Evolutionary conservation across 2,329 filamentous ascomycete species (phyloP).

Genomic region (Colletotrichum phormii): DNA sequence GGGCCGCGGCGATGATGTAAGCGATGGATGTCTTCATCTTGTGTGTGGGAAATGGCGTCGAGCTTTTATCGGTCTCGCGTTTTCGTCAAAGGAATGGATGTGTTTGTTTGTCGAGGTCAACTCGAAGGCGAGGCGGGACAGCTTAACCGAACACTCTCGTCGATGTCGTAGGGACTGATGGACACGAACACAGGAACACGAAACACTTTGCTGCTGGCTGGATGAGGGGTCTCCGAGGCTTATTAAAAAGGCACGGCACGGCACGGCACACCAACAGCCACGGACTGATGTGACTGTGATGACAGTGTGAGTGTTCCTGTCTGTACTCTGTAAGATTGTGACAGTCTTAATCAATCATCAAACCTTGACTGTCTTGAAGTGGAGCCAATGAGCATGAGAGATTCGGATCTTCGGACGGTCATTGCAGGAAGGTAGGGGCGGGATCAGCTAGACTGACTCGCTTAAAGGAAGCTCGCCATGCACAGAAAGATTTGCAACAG

Average conservation of each 20-base stretch:
- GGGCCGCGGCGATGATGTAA: slow-evolving; percentile 17
- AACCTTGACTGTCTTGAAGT: slow-evolving; percentile 32
- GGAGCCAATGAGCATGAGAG: slow-evolving; percentile 31
- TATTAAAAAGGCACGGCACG: not conserved
- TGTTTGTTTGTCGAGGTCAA: slow-evolving; percentile 12
- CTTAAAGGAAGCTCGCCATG: not conserved
- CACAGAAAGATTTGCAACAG: not conserved
- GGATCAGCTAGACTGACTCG: slow-evolving; percentile 28
- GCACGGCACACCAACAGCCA: slow-evolving; percentile 4
- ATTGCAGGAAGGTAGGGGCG: slow-evolving; percentile 8
- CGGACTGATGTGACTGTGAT: not conserved
- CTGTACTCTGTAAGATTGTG: slow-evolving; percentile 6
- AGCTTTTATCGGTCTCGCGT: not conserved
- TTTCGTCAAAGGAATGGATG: not conserved
- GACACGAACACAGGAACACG: not conserved
- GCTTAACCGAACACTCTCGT: not conserved
- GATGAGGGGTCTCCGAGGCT: not conserved
- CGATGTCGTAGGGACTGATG: not conserved
- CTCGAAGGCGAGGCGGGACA: not conserved
- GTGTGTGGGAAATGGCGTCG: not conserved
- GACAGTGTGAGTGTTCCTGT: not conserved
- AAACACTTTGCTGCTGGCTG: fast-evolving
- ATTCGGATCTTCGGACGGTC: slow-evolving; percentile 31
- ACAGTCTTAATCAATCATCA: slow-evolving; percentile 12
- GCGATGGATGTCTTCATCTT: slow-evolving; percentile 31